A percentile compares a stretch with the other conserved stretches of the same genome.
Evolutionary conservation across 306 rosid species (phyloP).

Genomic region (Fragaria nilgerrensis): DNA sequence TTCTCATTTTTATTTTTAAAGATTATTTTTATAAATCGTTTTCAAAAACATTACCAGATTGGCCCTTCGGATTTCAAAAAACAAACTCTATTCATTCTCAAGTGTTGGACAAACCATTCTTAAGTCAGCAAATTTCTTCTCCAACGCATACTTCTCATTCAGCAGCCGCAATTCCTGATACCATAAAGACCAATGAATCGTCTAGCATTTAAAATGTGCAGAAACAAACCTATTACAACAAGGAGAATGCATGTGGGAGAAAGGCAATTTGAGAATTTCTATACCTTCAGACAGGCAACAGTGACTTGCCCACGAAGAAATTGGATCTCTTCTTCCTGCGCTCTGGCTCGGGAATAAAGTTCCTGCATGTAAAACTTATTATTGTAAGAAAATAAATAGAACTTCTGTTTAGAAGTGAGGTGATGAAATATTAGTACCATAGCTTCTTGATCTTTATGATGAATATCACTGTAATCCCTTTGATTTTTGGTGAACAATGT

Average conservation of each 20-base stretch:
- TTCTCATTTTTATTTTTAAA: too few relatives aligned
- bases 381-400: conserved; percentile 25
- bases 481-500: conserved; percentile 44
- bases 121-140: conserved; percentile 81
- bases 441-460: conserved; percentile 57
- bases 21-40: too few relatives aligned
- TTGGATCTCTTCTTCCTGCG: conserved; percentile 75
- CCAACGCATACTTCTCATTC: conserved; percentile 81
- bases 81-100: conserved; percentile 16
- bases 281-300: conserved; percentile 73
- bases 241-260: conserved; percentile 1
- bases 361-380: conserved; percentile 50
- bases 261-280: conserved; percentile 6
- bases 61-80: not conserved
- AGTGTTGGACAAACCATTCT: conserved; percentile 66
- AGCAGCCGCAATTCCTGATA: conserved; percentile 70
- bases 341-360: conserved; percentile 60
- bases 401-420: conserved; percentile 21
- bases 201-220: conserved; percentile 15
- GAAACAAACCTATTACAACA: not conserved
- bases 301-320: conserved; percentile 80
- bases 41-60: too few relatives aligned
- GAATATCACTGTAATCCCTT: conserved; percentile 42
- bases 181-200: conserved; percentile 29
- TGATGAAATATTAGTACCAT: conserved; percentile 43